Conservation (phyloP, 2,329 filamentous ascomycete genomes). For the Mycosphaerelloides madeirae region DNA sequence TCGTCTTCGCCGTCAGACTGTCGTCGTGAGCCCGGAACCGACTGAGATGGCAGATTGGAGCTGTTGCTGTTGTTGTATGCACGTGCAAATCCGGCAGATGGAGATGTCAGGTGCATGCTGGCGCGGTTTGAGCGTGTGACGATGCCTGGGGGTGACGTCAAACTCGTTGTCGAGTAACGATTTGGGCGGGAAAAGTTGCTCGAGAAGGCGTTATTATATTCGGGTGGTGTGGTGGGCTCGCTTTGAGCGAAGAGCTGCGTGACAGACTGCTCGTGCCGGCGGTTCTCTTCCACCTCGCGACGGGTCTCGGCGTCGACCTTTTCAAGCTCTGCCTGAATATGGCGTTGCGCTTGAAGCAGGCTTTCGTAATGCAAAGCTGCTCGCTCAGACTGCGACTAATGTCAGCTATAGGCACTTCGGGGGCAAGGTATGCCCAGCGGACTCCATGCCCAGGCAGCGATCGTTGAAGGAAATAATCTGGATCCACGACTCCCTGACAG, state of each 20-base stretch:
- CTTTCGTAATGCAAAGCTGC: constrained; percentile 90
- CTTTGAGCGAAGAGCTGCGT: constrained; percentile 62
- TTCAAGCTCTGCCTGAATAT: constrained; percentile 90
- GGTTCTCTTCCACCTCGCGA: constrained; percentile 76
- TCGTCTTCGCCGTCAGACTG: constrained; percentile 87
- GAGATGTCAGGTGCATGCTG: constrained; percentile 75
- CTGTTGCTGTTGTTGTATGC: constrained; percentile 51
- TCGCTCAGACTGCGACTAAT: constrained; percentile 70
- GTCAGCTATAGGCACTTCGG: constrained; percentile 14
- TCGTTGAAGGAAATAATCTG: no score
- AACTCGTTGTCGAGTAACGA: constrained; percentile 81
- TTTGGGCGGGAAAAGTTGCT: constrained; percentile 74
- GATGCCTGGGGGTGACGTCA: constrained; percentile 71
- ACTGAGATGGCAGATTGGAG: constrained; percentile 70
- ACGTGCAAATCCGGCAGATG: constrained; percentile 57
- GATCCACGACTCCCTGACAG: no score
- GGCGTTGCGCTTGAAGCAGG: constrained; percentile 79
- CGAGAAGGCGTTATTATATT: constrained; percentile 74
- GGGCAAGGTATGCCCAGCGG: no score
- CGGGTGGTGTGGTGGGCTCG: constrained; percentile 92
- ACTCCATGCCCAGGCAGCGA: no score
- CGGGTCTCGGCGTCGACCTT: constrained; percentile 80
- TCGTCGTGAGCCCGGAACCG: constrained; percentile 77
- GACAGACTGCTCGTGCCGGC: constrained; percentile 77
- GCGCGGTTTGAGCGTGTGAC: constrained; percentile 62